A percentile compares a stretch with the other conserved stretches of the same genome.
Evolutionary conservation across 1,284 basidiomycete species (phyloP).

Genomic region (Ganoderma boninense): DNA sequence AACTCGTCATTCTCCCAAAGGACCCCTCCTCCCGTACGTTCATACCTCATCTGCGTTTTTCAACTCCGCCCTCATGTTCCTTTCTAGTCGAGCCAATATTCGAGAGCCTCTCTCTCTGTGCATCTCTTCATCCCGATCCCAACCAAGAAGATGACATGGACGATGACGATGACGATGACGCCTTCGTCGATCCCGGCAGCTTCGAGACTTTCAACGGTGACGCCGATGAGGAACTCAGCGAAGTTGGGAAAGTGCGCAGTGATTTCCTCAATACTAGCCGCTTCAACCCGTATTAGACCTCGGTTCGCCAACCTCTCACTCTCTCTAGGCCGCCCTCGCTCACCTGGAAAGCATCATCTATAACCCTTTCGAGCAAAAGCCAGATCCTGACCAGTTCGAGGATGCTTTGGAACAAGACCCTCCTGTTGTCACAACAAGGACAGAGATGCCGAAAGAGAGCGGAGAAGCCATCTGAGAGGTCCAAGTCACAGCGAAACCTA

Average conservation of each 20-base stretch:
- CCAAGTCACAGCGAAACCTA: neutral
- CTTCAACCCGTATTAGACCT: constrained; percentile 86
- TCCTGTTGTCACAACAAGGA: neutral
- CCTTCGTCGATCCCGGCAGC: constrained; percentile 63
- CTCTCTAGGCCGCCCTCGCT: constrained; percentile 71
- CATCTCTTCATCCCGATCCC: constrained; percentile 88
- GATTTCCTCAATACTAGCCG: constrained; percentile 85
- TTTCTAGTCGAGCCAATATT: constrained; percentile 86
- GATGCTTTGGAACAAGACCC: constrained; percentile 30
- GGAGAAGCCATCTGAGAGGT: neutral
- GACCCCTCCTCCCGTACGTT: constrained; percentile 66
- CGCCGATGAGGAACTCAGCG: constrained; percentile 75
- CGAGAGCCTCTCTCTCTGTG: constrained; percentile 87
- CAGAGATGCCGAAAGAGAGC: neutral
- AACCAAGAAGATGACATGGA: constrained; percentile 47
- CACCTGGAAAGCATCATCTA: constrained; percentile 81
- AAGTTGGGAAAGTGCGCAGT: constrained; percentile 94
- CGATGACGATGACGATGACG: constrained; percentile 50
- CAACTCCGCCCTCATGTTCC: neutral
- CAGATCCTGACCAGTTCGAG: constrained; percentile 33
- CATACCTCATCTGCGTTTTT: constrained; percentile 19
- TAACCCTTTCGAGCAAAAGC: constrained; percentile 48
- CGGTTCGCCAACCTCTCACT: constrained; percentile 27
- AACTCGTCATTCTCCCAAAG: constrained; percentile 78
- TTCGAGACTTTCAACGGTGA: constrained; percentile 72